Conservation (phyloP, 805 yeast species). For the Pichia cephalocereana region DNA sequence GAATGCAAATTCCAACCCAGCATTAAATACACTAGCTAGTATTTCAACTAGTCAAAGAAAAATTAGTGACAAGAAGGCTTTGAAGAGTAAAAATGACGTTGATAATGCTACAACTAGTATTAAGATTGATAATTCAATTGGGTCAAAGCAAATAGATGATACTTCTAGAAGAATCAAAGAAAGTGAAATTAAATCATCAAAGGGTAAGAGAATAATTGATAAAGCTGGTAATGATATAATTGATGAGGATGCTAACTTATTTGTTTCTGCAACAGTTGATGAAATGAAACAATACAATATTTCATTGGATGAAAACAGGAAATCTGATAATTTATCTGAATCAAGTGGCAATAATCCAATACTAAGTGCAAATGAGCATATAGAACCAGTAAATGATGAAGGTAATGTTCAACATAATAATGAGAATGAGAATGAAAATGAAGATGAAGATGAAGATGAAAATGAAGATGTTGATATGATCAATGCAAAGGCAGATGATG, state of each 20-base stretch:
- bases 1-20: not conserved
- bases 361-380: too few species aligned
- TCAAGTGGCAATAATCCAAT: too few species aligned
- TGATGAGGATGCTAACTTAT: slow-evolving; percentile 20
- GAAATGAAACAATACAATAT: slow-evolving; percentile 17
- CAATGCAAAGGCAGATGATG: slow-evolving; percentile 10
- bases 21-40: slow-evolving; percentile 19
- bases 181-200: not conserved
- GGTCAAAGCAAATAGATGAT: not conserved
- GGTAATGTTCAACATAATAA: not conserved
- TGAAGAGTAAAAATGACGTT: not conserved
- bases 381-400: not conserved
- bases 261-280: slow-evolving; percentile 25
- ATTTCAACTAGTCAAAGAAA: slow-evolving; percentile 20
- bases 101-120: too few species aligned
- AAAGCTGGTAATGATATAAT: slow-evolving; percentile 2
- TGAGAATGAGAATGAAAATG: not conserved
- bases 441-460: slow-evolving; percentile 2
- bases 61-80: not conserved
- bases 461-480: slow-evolving; percentile 5
- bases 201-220: not conserved
- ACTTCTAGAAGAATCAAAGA: not conserved
- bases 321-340: too few species aligned
- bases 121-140: too few species aligned
- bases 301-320: not conserved